phyloP scores from a whole-genome alignment of 495 filamentous ascomycete genomes.

The Daldinia concentrica region DNA sequence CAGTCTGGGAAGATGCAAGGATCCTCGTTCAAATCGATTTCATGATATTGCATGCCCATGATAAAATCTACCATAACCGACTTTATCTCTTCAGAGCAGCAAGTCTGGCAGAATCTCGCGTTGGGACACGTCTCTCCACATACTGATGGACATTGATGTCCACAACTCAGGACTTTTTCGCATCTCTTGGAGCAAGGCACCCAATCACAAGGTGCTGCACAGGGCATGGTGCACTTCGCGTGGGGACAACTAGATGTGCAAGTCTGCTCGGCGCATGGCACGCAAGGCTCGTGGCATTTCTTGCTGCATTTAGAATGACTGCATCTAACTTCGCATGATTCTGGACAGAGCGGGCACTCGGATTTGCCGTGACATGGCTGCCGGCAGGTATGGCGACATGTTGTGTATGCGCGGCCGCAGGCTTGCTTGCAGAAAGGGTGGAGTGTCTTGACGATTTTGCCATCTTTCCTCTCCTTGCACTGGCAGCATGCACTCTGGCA shows the following conservation, averaged over 20 bases:
- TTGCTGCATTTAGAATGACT: slow-evolving; percentile 68
- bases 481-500: slow-evolving; percentile 63
- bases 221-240: slow-evolving; percentile 69
- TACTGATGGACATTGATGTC: slow-evolving; percentile 71
- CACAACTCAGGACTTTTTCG: slow-evolving; percentile 63
- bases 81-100: slow-evolving; percentile 56
- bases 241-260: slow-evolving; percentile 70
- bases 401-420: slow-evolving; percentile 66
- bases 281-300: slow-evolving; percentile 70
- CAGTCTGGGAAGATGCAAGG: slow-evolving; percentile 74
- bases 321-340: slow-evolving; percentile 69
- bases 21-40: slow-evolving; percentile 66
- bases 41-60: slow-evolving; percentile 59
- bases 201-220: slow-evolving; percentile 74
- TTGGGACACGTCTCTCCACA: slow-evolving; percentile 74
- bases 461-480: slow-evolving; percentile 57
- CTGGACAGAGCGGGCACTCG: slow-evolving; percentile 63
- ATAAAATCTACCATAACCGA: slow-evolving; percentile 65
- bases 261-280: slow-evolving; percentile 66
- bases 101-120: slow-evolving; percentile 64
- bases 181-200: slow-evolving; percentile 75
- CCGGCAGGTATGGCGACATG: slow-evolving; percentile 67
- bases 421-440: slow-evolving; percentile 62
- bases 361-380: slow-evolving; percentile 62
- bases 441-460: slow-evolving; percentile 41